Evolutionary conservation across 345 rosid genomes (phyloP), one percentile per base, ranked within the genome.

Genomic region (Toxicodendron radicans): DNA sequence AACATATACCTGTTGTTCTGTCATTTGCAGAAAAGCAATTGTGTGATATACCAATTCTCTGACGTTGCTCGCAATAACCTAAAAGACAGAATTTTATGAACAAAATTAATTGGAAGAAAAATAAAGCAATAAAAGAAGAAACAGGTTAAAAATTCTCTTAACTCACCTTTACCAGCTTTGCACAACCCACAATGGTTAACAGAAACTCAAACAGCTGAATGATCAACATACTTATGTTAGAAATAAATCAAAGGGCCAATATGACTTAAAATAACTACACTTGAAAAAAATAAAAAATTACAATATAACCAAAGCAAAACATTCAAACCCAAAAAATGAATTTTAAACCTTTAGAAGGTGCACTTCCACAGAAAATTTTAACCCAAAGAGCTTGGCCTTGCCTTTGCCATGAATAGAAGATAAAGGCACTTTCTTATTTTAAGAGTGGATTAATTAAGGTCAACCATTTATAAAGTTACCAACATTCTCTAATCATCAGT

Each of bases 171-270:
- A 77, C 86, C 63, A 92, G 76, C 78, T 82, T 92, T 73, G 73
- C 74, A 75, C 86, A 87, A 83, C 97, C 88, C 68, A 88, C 90
- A 72, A 92, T 68, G 72, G 97, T 92, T 87, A 91, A 80, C 33
- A 94, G 87, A 86, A 89, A 88, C 86, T 94, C 98, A 81, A 92
- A 87, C 78, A 94, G 78, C 98, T 94, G 95, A 64, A 85, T 57
- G 66, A 33, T 60, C 68, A 73, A 76, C 54, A 74, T 41, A 58
- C 58, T 77, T 33, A 48, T 20, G 43, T 69, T 74, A 58, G 45
- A 80, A 84, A 74, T 38, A 75, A 48, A 75, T 73, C 75, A 76
- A 68, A 52, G 35, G 49, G 35, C 46, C 64, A 43, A 75, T 70
- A 61, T 66, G 64, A 61, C 43, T 75, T 69, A 11, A 64, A 35